These are phyloP conservation scores for Termitomyces sp. DNA, from an alignment of 768 basidiomycete species.

Conservation along the genomic window DNA sequence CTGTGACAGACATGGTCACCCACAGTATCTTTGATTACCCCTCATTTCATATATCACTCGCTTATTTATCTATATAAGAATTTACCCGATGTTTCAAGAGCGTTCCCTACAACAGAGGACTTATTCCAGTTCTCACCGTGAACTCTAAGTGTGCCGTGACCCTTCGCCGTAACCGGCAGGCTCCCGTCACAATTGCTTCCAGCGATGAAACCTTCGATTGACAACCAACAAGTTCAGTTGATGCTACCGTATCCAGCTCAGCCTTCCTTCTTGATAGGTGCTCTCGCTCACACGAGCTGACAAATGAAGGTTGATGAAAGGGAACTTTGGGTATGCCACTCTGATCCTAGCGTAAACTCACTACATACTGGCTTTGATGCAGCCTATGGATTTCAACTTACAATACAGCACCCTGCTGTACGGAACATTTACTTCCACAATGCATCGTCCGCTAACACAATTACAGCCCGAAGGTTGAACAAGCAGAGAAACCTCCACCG, in stretches of 20 bases:
- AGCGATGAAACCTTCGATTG: background rate
- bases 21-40: no score
- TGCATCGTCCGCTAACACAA: background rate
- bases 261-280: background rate
- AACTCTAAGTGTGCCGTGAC: no score
- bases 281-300: background rate
- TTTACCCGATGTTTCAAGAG: no score
- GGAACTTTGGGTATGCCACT: background rate
- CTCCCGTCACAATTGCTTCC: background rate
- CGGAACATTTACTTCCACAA: background rate
- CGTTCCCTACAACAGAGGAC: no score
- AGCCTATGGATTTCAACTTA: conserved; percentile 2
- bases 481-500: conserved; percentile 10
- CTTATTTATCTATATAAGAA: no score
- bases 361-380: background rate
- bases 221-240: background rate
- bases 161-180: no score
- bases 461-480: conserved; percentile 6
- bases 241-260: background rate
- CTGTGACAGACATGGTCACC: no score
- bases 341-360: background rate
- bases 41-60: no score
- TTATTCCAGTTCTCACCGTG: no score
- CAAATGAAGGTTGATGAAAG: background rate
- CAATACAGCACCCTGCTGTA: conserved; percentile 7